Percentiles rank a stretch among this genome's conserved stretches.
These are phyloP conservation scores for Raphanus raphanistrum DNA, from an alignment of 345 rosid genomes.

Conservation along the genomic window DNA sequence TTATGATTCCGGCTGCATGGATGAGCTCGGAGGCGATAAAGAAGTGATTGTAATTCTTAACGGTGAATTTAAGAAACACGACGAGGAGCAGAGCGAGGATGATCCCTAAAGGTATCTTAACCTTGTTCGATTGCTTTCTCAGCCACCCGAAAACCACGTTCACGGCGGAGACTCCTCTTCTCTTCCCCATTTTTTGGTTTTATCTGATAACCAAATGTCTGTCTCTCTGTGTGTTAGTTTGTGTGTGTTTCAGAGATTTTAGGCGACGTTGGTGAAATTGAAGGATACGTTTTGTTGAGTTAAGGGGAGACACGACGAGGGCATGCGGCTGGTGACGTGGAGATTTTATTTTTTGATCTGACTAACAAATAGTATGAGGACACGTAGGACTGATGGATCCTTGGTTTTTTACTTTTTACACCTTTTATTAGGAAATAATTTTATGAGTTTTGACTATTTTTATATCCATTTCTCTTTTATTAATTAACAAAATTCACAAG, in stretches of 20 bases:
- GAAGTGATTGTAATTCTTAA: conserved; percentile 47
- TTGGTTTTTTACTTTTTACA: background rate
- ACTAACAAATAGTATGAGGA: background rate
- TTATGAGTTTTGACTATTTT: no score
- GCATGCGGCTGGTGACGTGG: conserved; percentile 51
- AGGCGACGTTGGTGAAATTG: conserved; percentile 26
- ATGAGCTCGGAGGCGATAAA: conserved; percentile 61
- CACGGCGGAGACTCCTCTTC: conserved; percentile 49
- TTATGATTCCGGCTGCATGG: conserved; percentile 64
- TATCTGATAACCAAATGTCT: conserved; percentile 1
- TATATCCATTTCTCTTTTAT: background rate
- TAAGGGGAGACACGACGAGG: conserved; percentile 47
- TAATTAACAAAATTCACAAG: background rate
- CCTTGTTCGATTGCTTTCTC: conserved; percentile 51
- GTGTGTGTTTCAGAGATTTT: conserved; percentile 23
- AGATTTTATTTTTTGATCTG: conserved; percentile 18
- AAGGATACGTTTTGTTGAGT: conserved; percentile 38
- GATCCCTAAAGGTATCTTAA: conserved; percentile 47
- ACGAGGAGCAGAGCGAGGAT: conserved; percentile 33
- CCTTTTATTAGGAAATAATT: background rate
- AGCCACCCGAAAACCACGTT: conserved; percentile 45
- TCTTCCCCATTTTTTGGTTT: conserved; percentile 53
- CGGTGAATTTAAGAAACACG: conserved; percentile 41
- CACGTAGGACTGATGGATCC: background rate
- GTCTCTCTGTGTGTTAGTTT: background rate